Conservation (phyloP, 805 yeast species). For the Wickerhamomyces chambardii region DNA sequence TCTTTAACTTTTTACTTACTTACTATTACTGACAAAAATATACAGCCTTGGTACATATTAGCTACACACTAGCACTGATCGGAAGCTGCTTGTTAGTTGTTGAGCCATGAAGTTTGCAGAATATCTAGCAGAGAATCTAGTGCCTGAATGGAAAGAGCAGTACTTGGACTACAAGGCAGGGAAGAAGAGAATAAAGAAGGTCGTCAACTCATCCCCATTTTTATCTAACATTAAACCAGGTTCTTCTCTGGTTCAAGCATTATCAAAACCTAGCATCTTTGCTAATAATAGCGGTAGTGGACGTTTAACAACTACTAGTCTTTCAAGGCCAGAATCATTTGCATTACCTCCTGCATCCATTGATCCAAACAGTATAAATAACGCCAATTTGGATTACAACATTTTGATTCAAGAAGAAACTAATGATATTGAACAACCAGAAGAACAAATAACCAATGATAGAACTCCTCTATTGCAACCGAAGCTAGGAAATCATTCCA, state of each 20-base stretch:
- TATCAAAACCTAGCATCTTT: background rate
- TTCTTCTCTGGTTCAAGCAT: constrained; percentile 4
- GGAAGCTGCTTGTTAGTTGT: no score
- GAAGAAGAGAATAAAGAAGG: constrained; percentile 19
- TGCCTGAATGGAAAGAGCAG: constrained; percentile 80
- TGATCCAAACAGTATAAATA: constrained; percentile 1
- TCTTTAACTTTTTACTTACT: no score
- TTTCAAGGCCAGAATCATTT: background rate
- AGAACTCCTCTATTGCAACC: constrained; percentile 12
- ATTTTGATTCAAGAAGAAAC: background rate
- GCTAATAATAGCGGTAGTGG: no score
- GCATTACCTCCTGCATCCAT: constrained; percentile 16
- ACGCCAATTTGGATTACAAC: background rate
- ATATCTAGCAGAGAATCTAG: constrained; percentile 3
- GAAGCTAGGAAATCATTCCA: background rate
- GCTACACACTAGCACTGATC: no score
- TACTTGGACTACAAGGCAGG: constrained; percentile 61
- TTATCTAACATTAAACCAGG: constrained; percentile 1
- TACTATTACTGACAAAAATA: no score
- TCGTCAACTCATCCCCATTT: constrained; percentile 2
- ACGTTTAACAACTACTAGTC: background rate
- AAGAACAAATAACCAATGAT: constrained; percentile 11
- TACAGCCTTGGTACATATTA: no score
- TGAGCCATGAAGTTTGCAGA: constrained; percentile 17
- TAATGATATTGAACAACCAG: background rate